Conservation (phyloP, 352 stramenopile genomes). For the Globisporangium nagaii region DNA sequence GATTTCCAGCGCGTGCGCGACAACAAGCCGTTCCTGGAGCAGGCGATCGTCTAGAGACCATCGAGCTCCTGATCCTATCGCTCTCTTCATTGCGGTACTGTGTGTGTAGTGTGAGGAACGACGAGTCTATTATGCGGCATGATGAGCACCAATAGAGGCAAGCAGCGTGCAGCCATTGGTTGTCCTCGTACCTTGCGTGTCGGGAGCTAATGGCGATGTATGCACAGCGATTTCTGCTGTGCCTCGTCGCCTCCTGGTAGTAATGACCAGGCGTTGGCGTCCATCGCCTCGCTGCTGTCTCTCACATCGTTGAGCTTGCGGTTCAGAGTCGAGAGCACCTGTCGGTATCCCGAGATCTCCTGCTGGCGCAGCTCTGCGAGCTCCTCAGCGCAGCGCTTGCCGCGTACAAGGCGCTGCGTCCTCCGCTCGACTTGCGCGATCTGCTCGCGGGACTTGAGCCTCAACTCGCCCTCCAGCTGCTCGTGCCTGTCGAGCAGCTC, state of each 20-base stretch:
- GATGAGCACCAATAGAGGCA: too few relatives aligned
- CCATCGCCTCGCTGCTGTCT: slow-evolving; percentile 21
- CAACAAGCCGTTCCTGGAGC: slow-evolving; percentile 69
- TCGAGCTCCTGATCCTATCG: too few relatives aligned
- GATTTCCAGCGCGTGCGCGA: slow-evolving; percentile 60
- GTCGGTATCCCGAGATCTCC: slow-evolving; percentile 56
- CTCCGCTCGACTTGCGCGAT: slow-evolving; percentile 26
- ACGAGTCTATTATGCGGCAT: too few relatives aligned
- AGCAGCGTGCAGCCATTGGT: background rate
- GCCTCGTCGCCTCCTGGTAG: background rate
- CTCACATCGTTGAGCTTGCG: slow-evolving; percentile 48
- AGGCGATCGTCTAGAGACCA: slow-evolving; percentile 74
- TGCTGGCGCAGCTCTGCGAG: slow-evolving; percentile 38
- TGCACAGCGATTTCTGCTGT: slow-evolving; percentile 43
- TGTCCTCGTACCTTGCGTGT: background rate
- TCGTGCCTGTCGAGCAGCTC: slow-evolving; percentile 57
- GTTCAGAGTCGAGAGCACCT: slow-evolving; percentile 61
- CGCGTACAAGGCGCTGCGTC: slow-evolving; percentile 30
- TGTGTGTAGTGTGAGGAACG: too few relatives aligned
- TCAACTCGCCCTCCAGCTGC: slow-evolving; percentile 27
- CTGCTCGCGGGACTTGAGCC: slow-evolving; percentile 29
- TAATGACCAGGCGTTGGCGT: slow-evolving; percentile 25
- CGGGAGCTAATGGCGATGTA: slow-evolving; percentile 68
- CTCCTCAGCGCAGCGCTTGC: slow-evolving; percentile 46
- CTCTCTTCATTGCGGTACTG: too few relatives aligned